These are phyloP conservation scores for Stephanodiscus minutulus DNA, from an alignment of 108 stramenopile species.

Conservation along the genomic window DNA sequence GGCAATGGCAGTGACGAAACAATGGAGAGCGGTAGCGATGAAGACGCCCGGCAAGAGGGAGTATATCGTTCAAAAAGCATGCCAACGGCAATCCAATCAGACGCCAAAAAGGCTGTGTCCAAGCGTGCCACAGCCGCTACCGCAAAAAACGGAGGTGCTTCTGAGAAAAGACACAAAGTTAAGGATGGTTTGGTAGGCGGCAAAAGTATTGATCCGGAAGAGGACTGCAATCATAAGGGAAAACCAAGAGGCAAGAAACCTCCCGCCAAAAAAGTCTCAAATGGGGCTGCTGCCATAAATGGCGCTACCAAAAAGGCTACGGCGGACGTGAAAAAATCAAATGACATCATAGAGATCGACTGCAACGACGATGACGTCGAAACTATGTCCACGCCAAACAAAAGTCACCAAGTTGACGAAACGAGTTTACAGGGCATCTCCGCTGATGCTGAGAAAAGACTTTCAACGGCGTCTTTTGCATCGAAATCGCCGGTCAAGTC, in stretches of 20 bases:
- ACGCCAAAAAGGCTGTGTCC: slow-evolving; percentile 4
- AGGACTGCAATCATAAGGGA: neutral
- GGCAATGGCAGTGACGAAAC: slow-evolving; percentile 18
- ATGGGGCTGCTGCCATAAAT: neutral
- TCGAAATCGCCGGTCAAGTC: slow-evolving; percentile 3
- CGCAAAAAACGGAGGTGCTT: slow-evolving; percentile 3
- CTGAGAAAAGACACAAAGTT: neutral
- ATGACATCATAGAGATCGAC: slow-evolving; percentile 19
- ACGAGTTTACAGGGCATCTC: neutral
- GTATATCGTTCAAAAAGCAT: slow-evolving; percentile 11
- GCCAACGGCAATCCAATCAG: slow-evolving; percentile 4
- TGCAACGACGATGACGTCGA: slow-evolving; percentile 15
- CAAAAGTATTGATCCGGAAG: slow-evolving; percentile 24
- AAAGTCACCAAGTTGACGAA: neutral
- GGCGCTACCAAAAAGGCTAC: neutral
- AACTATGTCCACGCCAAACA: slow-evolving; percentile 2
- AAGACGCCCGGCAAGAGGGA: slow-evolving; percentile 13
- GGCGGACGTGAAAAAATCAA: slow-evolving; percentile 6
- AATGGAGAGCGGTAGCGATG: slow-evolving; percentile 7
- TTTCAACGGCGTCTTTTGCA: neutral
- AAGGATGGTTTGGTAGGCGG: neutral
- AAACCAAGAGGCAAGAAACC: neutral
- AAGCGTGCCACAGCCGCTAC: neutral
- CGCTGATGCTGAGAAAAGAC: slow-evolving; percentile 1
- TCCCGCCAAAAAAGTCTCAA: neutral